These are phyloP conservation scores for Herpetospermum pedunculosum DNA, from an alignment of 306 rosid genomes.

Conservation along the genomic window DNA sequence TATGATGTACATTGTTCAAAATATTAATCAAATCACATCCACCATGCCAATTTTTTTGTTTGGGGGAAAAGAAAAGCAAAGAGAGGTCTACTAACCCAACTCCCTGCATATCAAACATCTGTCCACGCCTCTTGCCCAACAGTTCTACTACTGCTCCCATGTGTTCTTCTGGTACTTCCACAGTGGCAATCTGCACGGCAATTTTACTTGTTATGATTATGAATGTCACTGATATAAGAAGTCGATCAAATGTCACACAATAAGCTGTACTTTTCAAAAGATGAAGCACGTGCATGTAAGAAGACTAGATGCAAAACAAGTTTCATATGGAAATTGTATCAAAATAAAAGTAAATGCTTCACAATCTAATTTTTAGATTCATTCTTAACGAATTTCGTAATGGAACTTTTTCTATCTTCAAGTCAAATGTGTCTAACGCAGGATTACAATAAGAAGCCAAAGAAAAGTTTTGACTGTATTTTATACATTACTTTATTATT, in stretches of 20 bases:
- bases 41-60: neutral
- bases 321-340: neutral
- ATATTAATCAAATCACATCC: neutral
- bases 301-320: neutral
- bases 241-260: neutral
- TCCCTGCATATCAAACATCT: slow-evolving; percentile 94
- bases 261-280: neutral
- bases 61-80: slow-evolving; percentile 14
- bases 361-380: neutral
- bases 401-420: neutral
- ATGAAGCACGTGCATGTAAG: neutral
- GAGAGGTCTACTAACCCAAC: slow-evolving; percentile 58
- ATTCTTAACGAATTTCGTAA: neutral
- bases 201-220: slow-evolving; percentile 14
- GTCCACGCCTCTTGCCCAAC: slow-evolving; percentile 92
- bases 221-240: neutral
- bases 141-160: slow-evolving; percentile 96
- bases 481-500: neutral
- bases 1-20: neutral
- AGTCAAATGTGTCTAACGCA: neutral
- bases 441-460: neutral
- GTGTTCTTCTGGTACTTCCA: slow-evolving; percentile 93
- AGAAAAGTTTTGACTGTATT: neutral
- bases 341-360: neutral
- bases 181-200: slow-evolving; percentile 71